phyloP scores from a whole-genome alignment of 495 filamentous ascomycete species.

The Penicillium samsonianum region DNA sequence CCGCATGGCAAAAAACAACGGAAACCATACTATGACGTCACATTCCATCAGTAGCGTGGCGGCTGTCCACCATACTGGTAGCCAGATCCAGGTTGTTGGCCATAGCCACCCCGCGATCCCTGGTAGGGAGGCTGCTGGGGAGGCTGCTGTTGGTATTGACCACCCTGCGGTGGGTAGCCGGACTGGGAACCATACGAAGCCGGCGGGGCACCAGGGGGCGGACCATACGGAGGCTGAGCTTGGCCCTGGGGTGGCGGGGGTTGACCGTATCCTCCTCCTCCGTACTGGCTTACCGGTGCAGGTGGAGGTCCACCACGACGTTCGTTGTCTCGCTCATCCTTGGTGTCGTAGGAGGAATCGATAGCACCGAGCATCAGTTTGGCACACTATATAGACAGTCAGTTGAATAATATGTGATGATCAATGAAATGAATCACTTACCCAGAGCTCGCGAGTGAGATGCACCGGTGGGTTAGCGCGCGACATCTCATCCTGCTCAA shows the following conservation, averaged over 20 bases:
- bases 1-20: not conserved
- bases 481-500: slow-evolving; percentile 65
- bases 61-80: slow-evolving; percentile 19
- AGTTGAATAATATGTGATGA: not conserved
- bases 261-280: slow-evolving; percentile 10
- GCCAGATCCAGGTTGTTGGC: slow-evolving; percentile 21
- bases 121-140: slow-evolving; percentile 22
- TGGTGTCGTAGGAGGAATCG: slow-evolving; percentile 63
- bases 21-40: slow-evolving; percentile 15
- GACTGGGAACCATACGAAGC: slow-evolving; percentile 20
- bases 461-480: slow-evolving; percentile 55
- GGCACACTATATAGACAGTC: slow-evolving; percentile 45
- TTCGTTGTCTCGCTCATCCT: slow-evolving; percentile 56
- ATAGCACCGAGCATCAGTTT: slow-evolving; percentile 74
- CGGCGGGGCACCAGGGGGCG: slow-evolving; percentile 11
- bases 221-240: not conserved
- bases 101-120: slow-evolving; percentile 20
- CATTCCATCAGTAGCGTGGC: slow-evolving; percentile 32
- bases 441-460: slow-evolving; percentile 68
- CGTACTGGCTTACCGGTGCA: slow-evolving; percentile 1
- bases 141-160: slow-evolving; percentile 6
- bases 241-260: slow-evolving; percentile 27
- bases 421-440: slow-evolving; percentile 24
- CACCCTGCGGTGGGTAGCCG: slow-evolving; percentile 17
- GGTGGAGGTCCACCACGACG: slow-evolving; percentile 23